Percentiles rank a stretch among this genome's conserved stretches.
These are phyloP conservation scores for Trypanosoma platydactyli DNA, from an alignment of 208 protist genomes.

Conservation along the genomic window DNA sequence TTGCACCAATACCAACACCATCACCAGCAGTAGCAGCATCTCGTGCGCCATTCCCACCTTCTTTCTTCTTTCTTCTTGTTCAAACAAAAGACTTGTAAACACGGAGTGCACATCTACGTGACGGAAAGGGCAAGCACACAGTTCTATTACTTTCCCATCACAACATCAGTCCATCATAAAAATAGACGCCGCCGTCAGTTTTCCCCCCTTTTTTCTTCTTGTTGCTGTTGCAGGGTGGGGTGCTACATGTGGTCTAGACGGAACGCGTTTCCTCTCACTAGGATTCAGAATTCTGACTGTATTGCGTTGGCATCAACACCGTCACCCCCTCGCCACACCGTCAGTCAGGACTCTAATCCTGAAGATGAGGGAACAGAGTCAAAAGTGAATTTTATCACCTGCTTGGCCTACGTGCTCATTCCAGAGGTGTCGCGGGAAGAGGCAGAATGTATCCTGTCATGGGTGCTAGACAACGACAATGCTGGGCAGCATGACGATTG, in stretches of 20 bases:
- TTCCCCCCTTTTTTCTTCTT: no score
- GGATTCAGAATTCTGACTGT: background rate
- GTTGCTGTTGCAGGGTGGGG: background rate
- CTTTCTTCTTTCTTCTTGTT: no score
- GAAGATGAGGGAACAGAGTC: slow-evolving; percentile 27
- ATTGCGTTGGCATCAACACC: slow-evolving; percentile 22
- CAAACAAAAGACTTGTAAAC: no score
- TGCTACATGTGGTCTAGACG: slow-evolving; percentile 36
- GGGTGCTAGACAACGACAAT: slow-evolving; percentile 31
- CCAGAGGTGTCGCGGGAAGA: slow-evolving; percentile 29
- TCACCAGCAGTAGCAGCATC: no score
- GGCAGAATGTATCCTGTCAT: slow-evolving; percentile 36
- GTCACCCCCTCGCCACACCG: slow-evolving; percentile 4
- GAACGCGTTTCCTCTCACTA: slow-evolving; percentile 30
- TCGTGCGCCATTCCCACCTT: no score
- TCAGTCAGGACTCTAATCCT: background rate
- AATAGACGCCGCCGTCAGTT: no score
- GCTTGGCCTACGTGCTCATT: slow-evolving; percentile 64
- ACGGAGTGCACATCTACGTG: no score
- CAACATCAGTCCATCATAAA: no score
- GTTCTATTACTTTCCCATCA: no score
- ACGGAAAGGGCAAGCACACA: no score
- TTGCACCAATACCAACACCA: no score
- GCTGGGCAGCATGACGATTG: background rate
- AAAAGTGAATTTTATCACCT: slow-evolving; percentile 47